phyloP scores from a whole-genome alignment of 495 filamentous ascomycete species.

The Penicillium nucicola region DNA sequence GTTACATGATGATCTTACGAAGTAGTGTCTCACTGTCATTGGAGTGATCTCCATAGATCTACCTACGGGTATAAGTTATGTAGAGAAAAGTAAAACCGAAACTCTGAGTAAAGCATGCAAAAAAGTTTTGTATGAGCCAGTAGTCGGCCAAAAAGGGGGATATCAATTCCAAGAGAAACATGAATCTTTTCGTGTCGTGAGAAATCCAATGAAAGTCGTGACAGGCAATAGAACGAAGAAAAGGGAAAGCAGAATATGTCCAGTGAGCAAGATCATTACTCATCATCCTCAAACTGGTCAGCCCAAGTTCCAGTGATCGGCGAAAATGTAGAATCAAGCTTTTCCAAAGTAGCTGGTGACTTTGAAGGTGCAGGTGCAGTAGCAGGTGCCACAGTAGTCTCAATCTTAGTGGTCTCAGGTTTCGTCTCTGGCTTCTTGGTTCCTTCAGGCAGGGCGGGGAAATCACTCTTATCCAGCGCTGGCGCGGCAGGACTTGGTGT shows the following conservation, averaged over 20 bases:
- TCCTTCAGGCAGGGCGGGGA: constrained; percentile 41
- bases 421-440: constrained; percentile 12
- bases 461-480: constrained; percentile 32
- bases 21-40: no score
- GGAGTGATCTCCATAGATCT: no score
- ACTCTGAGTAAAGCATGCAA: no score
- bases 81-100: no score
- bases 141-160: constrained; percentile 1
- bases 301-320: constrained; percentile 36
- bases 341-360: constrained; percentile 19
- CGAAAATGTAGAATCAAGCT: constrained; percentile 20
- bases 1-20: background rate
- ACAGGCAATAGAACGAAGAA: background rate
- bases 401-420: background rate
- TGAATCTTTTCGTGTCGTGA: constrained; percentile 11
- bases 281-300: constrained; percentile 34
- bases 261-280: background rate
- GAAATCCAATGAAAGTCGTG: constrained; percentile 7
- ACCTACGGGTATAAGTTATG: no score
- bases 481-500: constrained; percentile 16
- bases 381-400: background rate
- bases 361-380: background rate
- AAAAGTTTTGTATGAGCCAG: no score
- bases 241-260: background rate
- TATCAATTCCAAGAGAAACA: constrained; percentile 13